A percentile compares a stretch with the other conserved stretches of the same genome.
Conservation (phyloP, 495 filamentous ascomycete species). For the Aspergillus ellipticus region DNA sequence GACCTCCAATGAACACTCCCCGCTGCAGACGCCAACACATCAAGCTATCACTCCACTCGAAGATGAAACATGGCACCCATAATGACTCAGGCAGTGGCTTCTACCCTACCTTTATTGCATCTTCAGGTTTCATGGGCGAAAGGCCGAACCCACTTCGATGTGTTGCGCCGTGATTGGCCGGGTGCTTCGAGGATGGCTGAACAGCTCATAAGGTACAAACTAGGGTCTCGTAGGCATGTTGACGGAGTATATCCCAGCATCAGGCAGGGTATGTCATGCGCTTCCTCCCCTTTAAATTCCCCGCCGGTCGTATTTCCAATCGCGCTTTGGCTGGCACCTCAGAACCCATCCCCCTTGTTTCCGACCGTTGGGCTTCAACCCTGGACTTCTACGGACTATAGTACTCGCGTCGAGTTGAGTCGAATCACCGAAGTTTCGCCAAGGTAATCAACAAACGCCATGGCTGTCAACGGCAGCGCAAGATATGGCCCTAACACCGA, state of each 20-base stretch:
- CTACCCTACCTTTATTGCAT: neutral
- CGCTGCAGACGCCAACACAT: neutral
- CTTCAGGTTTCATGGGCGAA: neutral
- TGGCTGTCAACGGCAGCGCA: neutral
- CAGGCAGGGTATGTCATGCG: neutral
- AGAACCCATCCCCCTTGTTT: neutral
- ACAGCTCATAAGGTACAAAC: conserved; percentile 5
- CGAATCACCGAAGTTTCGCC: neutral
- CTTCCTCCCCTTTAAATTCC: neutral
- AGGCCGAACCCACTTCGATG: neutral
- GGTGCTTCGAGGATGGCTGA: neutral
- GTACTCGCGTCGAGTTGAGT: neutral
- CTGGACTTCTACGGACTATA: neutral
- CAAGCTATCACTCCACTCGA: neutral
- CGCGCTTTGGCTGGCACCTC: neutral
- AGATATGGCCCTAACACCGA: neutral
- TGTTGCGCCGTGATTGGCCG: neutral
- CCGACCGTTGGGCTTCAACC: neutral
- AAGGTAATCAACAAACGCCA: neutral
- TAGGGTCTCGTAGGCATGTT: neutral
- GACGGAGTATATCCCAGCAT: neutral
- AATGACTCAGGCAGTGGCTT: neutral
- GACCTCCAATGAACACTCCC: neutral
- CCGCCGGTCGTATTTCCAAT: neutral
- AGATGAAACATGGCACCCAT: neutral